These are phyloP conservation scores for Aspergillus carlsbadensis DNA, from an alignment of 495 filamentous ascomycete species.

Conservation along the genomic window DNA sequence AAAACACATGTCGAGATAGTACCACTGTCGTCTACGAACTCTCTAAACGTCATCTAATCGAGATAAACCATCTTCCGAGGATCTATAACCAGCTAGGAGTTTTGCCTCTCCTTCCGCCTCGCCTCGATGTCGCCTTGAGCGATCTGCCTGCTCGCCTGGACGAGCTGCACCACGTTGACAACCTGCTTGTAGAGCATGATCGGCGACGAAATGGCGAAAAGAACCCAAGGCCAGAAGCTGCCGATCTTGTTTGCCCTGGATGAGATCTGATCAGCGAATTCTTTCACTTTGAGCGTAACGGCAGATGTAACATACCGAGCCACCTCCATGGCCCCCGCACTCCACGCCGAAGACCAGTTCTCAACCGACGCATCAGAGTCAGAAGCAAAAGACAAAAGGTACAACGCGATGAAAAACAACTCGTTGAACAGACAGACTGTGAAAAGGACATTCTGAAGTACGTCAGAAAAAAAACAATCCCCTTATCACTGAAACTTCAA, in stretches of 20 bases:
- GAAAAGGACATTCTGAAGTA: slow-evolving; percentile 78
- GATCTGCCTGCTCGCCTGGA: slow-evolving; percentile 88
- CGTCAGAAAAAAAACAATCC: neutral
- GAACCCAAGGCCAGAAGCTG: slow-evolving; percentile 76
- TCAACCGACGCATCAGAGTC: slow-evolving; percentile 52
- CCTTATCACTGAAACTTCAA: neutral
- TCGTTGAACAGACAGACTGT: slow-evolving; percentile 86
- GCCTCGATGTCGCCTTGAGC: slow-evolving; percentile 72
- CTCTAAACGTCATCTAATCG: too few species aligned
- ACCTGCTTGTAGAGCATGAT: slow-evolving; percentile 89
- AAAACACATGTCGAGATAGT: too few species aligned
- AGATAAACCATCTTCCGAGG: too few species aligned
- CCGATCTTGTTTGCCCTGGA: slow-evolving; percentile 83
- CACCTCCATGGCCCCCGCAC: slow-evolving; percentile 82
- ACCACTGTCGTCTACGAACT: too few species aligned
- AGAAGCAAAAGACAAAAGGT: slow-evolving; percentile 92
- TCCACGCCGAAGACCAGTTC: slow-evolving; percentile 73
- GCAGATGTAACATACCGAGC: slow-evolving; percentile 58
- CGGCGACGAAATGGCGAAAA: slow-evolving; percentile 75
- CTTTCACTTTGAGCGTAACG: too few species aligned
- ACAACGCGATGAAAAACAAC: slow-evolving; percentile 93
- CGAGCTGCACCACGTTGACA: slow-evolving; percentile 89
- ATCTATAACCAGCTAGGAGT: too few species aligned
- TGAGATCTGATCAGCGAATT: neutral
- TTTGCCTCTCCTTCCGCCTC: neutral